A percentile compares a stretch with the other conserved stretches of the same genome.
phyloP scores from a whole-genome alignment of 2,329 filamentous ascomycete species.

The Cryphonectria carpinicola region DNA sequence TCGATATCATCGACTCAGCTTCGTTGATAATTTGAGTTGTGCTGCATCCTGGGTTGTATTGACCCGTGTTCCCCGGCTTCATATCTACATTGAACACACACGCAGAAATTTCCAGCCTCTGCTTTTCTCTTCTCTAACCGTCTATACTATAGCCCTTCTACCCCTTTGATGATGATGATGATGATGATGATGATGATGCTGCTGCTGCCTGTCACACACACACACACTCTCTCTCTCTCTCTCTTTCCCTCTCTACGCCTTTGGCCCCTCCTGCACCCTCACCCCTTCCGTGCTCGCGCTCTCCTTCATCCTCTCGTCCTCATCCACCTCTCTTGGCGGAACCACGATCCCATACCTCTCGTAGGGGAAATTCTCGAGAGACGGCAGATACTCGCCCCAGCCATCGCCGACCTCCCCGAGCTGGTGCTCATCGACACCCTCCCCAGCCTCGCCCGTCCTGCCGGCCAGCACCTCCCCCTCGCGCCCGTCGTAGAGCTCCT shows the following conservation, averaged over 20 bases:
- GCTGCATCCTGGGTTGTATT: not conserved
- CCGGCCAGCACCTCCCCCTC: slow-evolving; percentile 86
- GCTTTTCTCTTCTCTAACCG: not conserved
- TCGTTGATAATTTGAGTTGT: not conserved
- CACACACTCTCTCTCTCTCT: no score
- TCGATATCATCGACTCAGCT: not conserved
- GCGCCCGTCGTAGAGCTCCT: slow-evolving; percentile 74
- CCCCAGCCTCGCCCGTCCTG: slow-evolving; percentile 69
- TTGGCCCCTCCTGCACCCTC: slow-evolving; percentile 25
- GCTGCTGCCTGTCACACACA: no score
- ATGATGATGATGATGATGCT: not conserved
- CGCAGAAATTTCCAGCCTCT: not conserved
- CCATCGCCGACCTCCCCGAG: slow-evolving; percentile 62
- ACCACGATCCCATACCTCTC: slow-evolving; percentile 62
- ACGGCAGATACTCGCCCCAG: slow-evolving; percentile 60
- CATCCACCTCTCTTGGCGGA: slow-evolving; percentile 47
- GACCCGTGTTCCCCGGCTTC: not conserved
- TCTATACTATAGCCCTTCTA: not conserved
- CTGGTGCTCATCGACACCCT: slow-evolving; percentile 55
- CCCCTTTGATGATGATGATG: not conserved
- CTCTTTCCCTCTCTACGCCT: not conserved
- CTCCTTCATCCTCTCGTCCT: slow-evolving; percentile 48
- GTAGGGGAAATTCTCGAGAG: slow-evolving; percentile 60
- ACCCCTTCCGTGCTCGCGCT: slow-evolving; percentile 31
- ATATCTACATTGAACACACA: not conserved